Evolutionary conservation across 306 rosid species (phyloP), one percentile per base, ranked within the genome.

Genomic region (Biancaea sappan): DNA sequence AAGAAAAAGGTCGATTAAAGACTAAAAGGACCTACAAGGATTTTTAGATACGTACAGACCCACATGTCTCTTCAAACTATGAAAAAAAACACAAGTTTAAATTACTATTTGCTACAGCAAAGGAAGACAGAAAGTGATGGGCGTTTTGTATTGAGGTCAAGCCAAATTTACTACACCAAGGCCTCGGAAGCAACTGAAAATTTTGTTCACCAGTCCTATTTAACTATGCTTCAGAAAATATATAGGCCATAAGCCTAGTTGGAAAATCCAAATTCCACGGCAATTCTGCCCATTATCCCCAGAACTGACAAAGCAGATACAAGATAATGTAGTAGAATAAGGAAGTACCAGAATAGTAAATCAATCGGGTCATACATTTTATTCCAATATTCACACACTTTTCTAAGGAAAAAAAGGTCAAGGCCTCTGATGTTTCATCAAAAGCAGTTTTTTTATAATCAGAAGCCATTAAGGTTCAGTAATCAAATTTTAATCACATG

Each of bases 401-500:
- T 53, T 22, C 24, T 53, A 22, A 53, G 32, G 11, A 53, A 22
- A 24, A 12, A 40, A 9, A 10, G 13, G 44, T 40, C 44, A n/a
- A 40, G 44, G 44, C 12, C 28, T 51, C 26, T 19, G 28, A 51
- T 8, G 26, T 51, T 51, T 19, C 57, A 51, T 51, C 22, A 50
- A 4, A 1, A 7, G 53, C 8, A 43, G 48, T 10, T 51, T 6
- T 1, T 52, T 9, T 22, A 52, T 24, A 52, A 52, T 21, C 6
- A 22, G 29, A 48, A 66, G 11, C 24, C 52, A 52, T 13, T 31
- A 41, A 11, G 34, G 46, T 59, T 35, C 25, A 62, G 70, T 59
- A 24, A 57, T 59, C 32, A 73, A 80, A 26, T 40, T 9, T 54
- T 43, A 74, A 75, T 83, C 83, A 90, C 97, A 95, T 90, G 86